phyloP scores from a whole-genome alignment of 2,329 filamentous ascomycete genomes.

The Thelonectria blattea region DNA sequence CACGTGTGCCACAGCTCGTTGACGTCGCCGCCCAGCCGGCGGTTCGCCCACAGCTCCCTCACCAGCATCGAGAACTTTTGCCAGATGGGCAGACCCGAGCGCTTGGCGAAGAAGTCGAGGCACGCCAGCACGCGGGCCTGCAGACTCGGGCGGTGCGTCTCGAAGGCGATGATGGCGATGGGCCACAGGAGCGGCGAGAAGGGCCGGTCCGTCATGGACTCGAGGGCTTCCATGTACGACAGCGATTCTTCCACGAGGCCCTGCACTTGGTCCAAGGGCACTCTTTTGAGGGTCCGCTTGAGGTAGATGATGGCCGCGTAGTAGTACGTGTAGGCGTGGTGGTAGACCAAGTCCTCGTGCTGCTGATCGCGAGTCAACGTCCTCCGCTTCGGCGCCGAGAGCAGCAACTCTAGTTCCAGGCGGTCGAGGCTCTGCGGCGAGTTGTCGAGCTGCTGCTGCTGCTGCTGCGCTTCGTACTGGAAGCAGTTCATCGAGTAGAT shows the following conservation, averaged over 20 bases:
- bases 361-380: constrained; percentile 16
- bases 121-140: constrained; percentile 29
- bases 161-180: constrained; percentile 31
- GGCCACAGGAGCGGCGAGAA: constrained; percentile 36
- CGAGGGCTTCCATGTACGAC: constrained; percentile 27
- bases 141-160: constrained; percentile 11
- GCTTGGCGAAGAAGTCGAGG: constrained; percentile 17
- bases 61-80: constrained; percentile 25
- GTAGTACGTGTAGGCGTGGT: constrained; percentile 34
- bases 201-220: constrained; percentile 17
- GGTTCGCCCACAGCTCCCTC: constrained; percentile 28
- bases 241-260: constrained; percentile 32
- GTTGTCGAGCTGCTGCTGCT: neutral
- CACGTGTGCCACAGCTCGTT: constrained; percentile 34
- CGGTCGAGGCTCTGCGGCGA: constrained; percentile 22
- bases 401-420: constrained; percentile 30
- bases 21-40: constrained; percentile 18
- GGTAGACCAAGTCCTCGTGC: constrained; percentile 27
- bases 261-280: constrained; percentile 29
- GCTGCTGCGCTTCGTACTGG: neutral
- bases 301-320: constrained; percentile 33
- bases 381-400: constrained; percentile 26
- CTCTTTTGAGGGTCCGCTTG: constrained; percentile 31
- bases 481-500: constrained; percentile 29
- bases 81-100: constrained; percentile 29